Percentiles rank a stretch among this genome's conserved stretches.
phyloP scores from a whole-genome alignment of 257 asterid species.

The Gentiana macrophylla region DNA sequence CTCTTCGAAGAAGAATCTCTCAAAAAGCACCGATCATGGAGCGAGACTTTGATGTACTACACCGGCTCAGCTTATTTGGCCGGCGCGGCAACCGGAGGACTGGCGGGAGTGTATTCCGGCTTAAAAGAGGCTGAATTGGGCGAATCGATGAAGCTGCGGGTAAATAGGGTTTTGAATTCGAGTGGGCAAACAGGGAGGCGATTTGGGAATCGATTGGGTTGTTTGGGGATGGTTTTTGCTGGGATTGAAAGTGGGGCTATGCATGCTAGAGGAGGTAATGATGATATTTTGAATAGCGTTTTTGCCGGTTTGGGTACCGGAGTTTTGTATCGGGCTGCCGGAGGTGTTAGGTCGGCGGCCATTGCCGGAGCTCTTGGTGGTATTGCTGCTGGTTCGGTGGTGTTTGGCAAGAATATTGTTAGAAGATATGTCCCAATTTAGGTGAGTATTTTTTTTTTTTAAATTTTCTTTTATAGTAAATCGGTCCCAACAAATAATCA shows the following conservation, averaged over 20 bases:
- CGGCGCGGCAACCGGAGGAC: conserved; percentile 7
- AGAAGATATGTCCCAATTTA: conserved; percentile 8
- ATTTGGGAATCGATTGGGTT: conserved; percentile 6
- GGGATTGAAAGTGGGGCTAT: conserved; percentile 5
- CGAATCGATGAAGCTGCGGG: conserved; percentile 5
- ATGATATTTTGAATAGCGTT: conserved; percentile 4
- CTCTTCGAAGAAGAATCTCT: conserved; percentile 15
- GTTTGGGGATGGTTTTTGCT: conserved; percentile 12
- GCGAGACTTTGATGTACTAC: conserved; percentile 4
- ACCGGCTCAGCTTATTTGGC: conserved; percentile 8
- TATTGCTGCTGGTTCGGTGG: conserved; percentile 6
- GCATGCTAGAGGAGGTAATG: conserved; percentile 1
- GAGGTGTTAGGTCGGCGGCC: conserved; percentile 9
- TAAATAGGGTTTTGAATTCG: conserved; percentile 7
- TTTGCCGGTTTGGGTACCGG: conserved; percentile 14
- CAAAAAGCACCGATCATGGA: conserved; percentile 4
- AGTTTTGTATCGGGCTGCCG: conserved; percentile 3
- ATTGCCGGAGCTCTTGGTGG: conserved; percentile 14
- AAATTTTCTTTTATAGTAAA: too few relatives aligned
- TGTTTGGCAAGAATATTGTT: conserved; percentile 5
- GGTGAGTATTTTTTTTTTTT: too few relatives aligned
- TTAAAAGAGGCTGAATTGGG: conserved; percentile 6
- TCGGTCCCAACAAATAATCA: too few relatives aligned
- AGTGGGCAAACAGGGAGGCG: conserved; percentile 9
- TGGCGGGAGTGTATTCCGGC: conserved; percentile 4